Base-by-base conservation (phyloP, 2,329 filamentous ascomycete species). In the Lasiodiplodia hormozganensis region DNA sequence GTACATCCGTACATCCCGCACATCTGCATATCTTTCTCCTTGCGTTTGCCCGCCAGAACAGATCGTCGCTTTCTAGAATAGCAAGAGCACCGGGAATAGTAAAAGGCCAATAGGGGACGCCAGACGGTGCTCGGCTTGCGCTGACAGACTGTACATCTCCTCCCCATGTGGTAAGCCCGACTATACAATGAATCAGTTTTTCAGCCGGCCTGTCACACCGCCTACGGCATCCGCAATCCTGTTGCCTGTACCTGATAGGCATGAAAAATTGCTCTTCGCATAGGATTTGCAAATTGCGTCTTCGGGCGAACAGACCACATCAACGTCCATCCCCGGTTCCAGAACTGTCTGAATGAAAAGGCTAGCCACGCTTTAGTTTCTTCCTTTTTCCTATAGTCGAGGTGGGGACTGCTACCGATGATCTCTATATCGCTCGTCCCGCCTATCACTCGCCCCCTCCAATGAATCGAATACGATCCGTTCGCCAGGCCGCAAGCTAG, bases 11-110 rank as follows among this genome's bases (percentile, higher is more conserved):
- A 28, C 57, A 47, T 62, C 38, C 57, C 38, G 56, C 56, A 43
- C 56, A 58, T 58, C 56, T 58, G 56, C 56, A 58, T 43, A 58
- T 58, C n/a, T 52, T 21, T 40, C 60, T 52, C 60, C 60, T 52
- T 64, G 60, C 60, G 38, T 62, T 25, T 14, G 14, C 14, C 34
- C 40, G n/a, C 23, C 56, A 40, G 56, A 58, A 40, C 57, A 62
- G 58, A 62, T 62, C 40, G 34, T 8, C 58, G 6, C 7, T 18
- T 62, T 62, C 60, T 38, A 51, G 60, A 64, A 64, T 16, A 52
- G 60, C 18, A 18, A 28, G 28, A 28, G 25, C 11, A 1, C 2
- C 40, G 40, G 40, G 40, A 47, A 57, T 21, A 23, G 25, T 8
- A 34, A 21, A 21, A 6, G 28, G 28, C 28, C 28, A 51, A 38